Base-by-base conservation (phyloP, 2,329 filamentous ascomycete genomes). In the Trichophyton mentagrophytes region DNA sequence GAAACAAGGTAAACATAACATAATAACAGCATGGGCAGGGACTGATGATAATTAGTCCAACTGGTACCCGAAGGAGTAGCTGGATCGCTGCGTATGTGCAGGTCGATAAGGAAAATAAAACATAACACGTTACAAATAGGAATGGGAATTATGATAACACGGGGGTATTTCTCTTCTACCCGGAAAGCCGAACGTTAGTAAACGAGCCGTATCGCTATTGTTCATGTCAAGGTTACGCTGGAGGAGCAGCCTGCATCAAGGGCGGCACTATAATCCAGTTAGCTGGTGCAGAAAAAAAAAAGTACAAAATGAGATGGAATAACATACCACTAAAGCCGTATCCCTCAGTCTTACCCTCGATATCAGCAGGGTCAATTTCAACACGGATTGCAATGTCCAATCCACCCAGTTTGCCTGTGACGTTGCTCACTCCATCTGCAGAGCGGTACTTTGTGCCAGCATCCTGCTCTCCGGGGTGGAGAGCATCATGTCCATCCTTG, bases 371-470 rank as follows among this genome's bases (percentile, higher is more conserved):
- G 64, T 78, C 71, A 57, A 79, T 77, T 64, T 79, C 77, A 38
- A 79, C 76, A 13, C 72, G 71, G 61, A 78, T 72, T 11, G 74
- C 64, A 33, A 79, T 71, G 63, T 78, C 76, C 62, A 79, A 65
- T 1, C 76, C 76, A 38, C 76, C 75, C 47, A 67, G 65, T 66
- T 77, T 69, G 42, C 67, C 66, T 20, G 74, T 74, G 6, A 67
- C 65, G 60, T 64, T 70, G 63, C 67, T 72, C 55, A 76, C 64
- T 0, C 77, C 76, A 65, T 76, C 73, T 1, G 89, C 87, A 11
- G 90, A 88, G 61, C 82, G 84, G 76, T 96, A 90, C 33, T 76
- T 77, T 0, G 90, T 90, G 2, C 92, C 92, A 0, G 89, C 89
- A 55, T 81, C 77, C n/a, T 84, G 74, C 71, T 96, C 92, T 55